These are phyloP conservation scores for Vitis hybrid DNA, from an alignment of 177 flowering plant genomes.

Conservation along the genomic window DNA sequence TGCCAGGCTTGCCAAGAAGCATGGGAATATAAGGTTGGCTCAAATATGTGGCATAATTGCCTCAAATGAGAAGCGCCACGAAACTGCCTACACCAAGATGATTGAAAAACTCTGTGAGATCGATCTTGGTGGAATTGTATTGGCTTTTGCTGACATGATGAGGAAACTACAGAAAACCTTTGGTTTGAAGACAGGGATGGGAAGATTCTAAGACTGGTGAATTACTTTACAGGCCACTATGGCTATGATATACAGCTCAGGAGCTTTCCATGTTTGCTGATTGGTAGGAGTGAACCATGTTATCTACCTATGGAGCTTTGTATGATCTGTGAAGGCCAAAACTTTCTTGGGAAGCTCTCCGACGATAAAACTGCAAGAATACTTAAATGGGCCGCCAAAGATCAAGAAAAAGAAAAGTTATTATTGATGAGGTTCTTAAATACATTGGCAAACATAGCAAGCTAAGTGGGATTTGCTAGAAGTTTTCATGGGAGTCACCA, in stretches of 20 bases:
- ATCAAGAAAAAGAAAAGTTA: conserved; percentile 72
- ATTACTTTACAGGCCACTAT: conserved; percentile 85
- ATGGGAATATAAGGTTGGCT: no score
- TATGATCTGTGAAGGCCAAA: conserved; percentile 93
- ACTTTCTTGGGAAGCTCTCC: conserved; percentile 86
- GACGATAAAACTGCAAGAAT: conserved; percentile 21
- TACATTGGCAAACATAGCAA: no score
- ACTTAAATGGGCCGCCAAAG: conserved; percentile 18
- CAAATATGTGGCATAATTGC: no score
- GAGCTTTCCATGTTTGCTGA: conserved; percentile 92
- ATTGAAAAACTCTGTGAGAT: no score
- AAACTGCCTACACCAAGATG: no score
- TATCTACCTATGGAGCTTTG: conserved; percentile 99
- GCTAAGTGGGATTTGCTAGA: no score
- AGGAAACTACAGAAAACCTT: conserved; percentile 38
- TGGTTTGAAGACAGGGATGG: conserved; percentile 83
- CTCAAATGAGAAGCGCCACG: no score
- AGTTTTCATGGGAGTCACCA: no score
- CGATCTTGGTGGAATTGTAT: no score
- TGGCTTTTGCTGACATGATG: no score
- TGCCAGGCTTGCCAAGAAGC: no score
- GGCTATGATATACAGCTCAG: conserved; percentile 76
- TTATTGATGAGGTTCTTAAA: conserved; percentile 52
- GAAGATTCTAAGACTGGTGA: conserved; percentile 52
- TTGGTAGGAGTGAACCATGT: conserved; percentile 88